These are phyloP conservation scores for Aspergillus sp. DNA, from an alignment of 2,329 filamentous ascomycete species.

Conservation along the genomic window DNA sequence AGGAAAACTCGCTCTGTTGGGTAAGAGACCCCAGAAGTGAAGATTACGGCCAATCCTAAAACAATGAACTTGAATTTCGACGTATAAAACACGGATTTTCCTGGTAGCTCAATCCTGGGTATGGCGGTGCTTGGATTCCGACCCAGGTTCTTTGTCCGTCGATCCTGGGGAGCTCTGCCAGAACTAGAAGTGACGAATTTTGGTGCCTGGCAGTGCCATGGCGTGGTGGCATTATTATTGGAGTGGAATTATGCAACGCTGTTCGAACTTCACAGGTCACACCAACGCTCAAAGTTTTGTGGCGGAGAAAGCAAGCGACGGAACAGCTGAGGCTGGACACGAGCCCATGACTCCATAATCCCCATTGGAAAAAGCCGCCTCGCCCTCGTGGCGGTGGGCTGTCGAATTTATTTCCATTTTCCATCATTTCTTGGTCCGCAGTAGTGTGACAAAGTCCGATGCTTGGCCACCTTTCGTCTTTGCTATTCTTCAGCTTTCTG, in stretches of 20 bases:
- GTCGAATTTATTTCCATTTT: not conserved
- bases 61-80: not conserved
- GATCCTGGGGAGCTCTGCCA: not conserved
- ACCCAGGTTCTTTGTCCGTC: not conserved
- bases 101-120: not conserved
- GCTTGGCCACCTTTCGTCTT: not conserved
- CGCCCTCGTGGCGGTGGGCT: constrained; percentile 31
- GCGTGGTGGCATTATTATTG: not conserved
- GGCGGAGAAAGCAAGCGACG: not conserved
- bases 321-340: not conserved
- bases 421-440: not conserved
- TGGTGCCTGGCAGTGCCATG: constrained; percentile 2
- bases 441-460: not conserved
- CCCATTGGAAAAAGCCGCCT: constrained; percentile 23
- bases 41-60: not conserved
- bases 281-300: not conserved
- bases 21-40: not conserved
- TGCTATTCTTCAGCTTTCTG: not conserved
- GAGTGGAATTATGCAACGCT: not conserved
- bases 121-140: not conserved
- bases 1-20: not conserved
- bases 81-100: not conserved
- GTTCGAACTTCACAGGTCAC: not conserved
- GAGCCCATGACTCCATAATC: not conserved
- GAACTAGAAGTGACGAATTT: not conserved